Evolutionary conservation across 331 rosid species (phyloP).

Genomic region (Cydonia oblonga): DNA sequence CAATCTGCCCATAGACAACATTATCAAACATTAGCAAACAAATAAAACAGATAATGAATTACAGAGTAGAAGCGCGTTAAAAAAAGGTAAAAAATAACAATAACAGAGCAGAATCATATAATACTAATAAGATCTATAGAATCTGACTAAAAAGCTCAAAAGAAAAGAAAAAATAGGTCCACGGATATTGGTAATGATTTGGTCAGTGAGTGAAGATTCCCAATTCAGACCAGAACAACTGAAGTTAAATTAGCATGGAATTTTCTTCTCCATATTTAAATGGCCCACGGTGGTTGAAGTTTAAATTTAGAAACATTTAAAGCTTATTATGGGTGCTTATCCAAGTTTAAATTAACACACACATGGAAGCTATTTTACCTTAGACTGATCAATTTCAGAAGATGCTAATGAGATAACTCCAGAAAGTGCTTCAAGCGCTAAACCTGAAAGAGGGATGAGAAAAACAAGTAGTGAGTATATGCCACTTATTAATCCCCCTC

Average conservation of each 20-base stretch:
- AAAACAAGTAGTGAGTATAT: slow-evolving; percentile 5
- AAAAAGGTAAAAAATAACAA: not conserved
- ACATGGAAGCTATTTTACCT: too few relatives aligned
- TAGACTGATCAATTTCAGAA: slow-evolving; percentile 60
- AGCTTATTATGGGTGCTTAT: too few relatives aligned
- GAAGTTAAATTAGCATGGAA: too few relatives aligned
- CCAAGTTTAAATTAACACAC: too few relatives aligned
- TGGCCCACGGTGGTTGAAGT: too few relatives aligned
- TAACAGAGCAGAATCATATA: not conserved
- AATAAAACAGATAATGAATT: not conserved
- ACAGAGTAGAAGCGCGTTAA: not conserved
- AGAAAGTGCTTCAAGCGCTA: slow-evolving; percentile 91
- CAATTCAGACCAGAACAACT: too few relatives aligned
- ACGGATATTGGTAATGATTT: not conserved
- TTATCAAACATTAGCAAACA: slow-evolving; percentile 2
- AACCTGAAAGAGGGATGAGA: slow-evolving; percentile 43
- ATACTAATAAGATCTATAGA: not conserved
- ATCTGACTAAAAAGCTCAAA: not conserved
- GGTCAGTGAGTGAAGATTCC: not conserved
- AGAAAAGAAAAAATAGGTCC: not conserved
- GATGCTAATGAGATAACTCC: slow-evolving; percentile 76
- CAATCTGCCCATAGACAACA: slow-evolving; percentile 45
- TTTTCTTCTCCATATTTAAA: too few relatives aligned
- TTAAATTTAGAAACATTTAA: too few relatives aligned
- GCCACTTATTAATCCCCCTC: not conserved